Evolutionary conservation across 2,329 filamentous ascomycete species (phyloP).

Genomic region (Aspergillus sp.): DNA sequence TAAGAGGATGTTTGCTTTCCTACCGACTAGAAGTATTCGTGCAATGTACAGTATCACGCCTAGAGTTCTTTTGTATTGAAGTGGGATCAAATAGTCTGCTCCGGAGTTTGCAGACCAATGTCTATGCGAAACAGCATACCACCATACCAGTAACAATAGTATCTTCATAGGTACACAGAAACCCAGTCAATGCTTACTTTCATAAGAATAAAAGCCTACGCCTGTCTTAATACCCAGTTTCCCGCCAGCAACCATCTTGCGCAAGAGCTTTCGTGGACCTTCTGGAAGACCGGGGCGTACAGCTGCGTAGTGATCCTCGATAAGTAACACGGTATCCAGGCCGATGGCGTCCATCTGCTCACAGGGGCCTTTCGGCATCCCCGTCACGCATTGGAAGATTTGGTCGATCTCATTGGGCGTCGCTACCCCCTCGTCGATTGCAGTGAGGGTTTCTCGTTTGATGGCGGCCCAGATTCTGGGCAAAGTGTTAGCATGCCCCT

Average conservation of each 20-base stretch:
- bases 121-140: no score
- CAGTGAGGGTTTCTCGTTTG: constrained; percentile 39
- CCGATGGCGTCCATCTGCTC: constrained; percentile 43
- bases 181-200: no score
- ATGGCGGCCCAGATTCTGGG: constrained; percentile 42
- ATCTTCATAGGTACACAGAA: no score
- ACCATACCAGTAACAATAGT: no score
- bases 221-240: neutral
- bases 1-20: no score
- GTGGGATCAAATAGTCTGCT: no score
- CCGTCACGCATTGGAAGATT: constrained; percentile 37
- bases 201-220: neutral
- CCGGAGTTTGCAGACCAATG: no score
- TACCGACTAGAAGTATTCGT: no score
- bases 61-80: no score
- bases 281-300: neutral
- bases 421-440: constrained; percentile 34
- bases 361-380: constrained; percentile 36
- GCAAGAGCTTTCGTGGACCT: neutral
- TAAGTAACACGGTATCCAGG: constrained; percentile 39
- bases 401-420: constrained; percentile 36
- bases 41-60: no score
- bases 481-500: neutral
- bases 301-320: constrained; percentile 37
- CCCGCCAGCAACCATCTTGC: neutral